These are phyloP conservation scores for Globisporangium polare DNA, from an alignment of 352 stramenopile species.

Conservation along the genomic window DNA sequence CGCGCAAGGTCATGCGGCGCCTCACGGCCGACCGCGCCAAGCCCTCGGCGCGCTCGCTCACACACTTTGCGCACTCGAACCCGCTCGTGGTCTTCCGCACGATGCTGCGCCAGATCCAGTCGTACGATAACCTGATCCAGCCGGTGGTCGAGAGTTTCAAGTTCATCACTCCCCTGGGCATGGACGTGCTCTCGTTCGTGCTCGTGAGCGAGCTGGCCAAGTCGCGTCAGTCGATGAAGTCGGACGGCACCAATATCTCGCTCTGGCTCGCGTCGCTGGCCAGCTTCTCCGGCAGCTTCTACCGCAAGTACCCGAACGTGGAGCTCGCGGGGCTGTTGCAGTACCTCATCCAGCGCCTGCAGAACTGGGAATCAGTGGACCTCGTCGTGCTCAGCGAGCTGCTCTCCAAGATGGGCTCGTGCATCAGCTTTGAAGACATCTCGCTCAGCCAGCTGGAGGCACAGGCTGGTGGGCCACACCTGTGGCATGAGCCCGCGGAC, in stretches of 20 bases:
- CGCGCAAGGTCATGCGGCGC: slow-evolving; percentile 72
- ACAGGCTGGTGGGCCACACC: slow-evolving; percentile 65
- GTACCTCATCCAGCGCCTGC: slow-evolving; percentile 88
- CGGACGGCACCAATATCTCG: slow-evolving; percentile 89
- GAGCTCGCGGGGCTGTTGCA: slow-evolving; percentile 89
- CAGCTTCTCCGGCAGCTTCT: slow-evolving; percentile 93
- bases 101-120: slow-evolving; percentile 95
- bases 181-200: slow-evolving; percentile 94
- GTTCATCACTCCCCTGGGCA: slow-evolving; percentile 90
- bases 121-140: slow-evolving; percentile 96
- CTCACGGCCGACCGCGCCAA: slow-evolving; percentile 81
- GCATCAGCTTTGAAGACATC: slow-evolving; percentile 84
- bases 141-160: slow-evolving; percentile 95
- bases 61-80: slow-evolving; percentile 91
- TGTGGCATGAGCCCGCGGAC: slow-evolving; percentile 77
- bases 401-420: slow-evolving; percentile 86
- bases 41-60: slow-evolving; percentile 65
- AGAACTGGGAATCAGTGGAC: slow-evolving; percentile 82
- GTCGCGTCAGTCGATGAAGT: slow-evolving; percentile 81
- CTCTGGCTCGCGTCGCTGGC: slow-evolving; percentile 93
- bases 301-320: slow-evolving; percentile 91
- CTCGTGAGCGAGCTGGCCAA: slow-evolving; percentile 89
- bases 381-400: slow-evolving; percentile 86
- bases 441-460: slow-evolving; percentile 81
- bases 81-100: slow-evolving; percentile 93